These are phyloP conservation scores for Thraustotheca clavata DNA, from an alignment of 352 stramenopile species.

Conservation along the genomic window DNA sequence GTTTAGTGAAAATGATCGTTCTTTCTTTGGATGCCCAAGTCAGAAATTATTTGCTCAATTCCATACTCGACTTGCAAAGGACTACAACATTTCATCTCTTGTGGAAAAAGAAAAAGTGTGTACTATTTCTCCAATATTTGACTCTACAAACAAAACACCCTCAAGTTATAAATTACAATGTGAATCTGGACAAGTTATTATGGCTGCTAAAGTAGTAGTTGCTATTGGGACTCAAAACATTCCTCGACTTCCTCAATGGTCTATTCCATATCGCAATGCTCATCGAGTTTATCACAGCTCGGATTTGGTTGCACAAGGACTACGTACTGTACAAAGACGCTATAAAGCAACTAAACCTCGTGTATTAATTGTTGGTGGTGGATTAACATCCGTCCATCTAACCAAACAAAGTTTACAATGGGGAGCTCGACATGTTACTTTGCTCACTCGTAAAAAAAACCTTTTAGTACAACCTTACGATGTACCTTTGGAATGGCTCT, in stretches of 20 bases:
- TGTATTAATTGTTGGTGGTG: slow-evolving; percentile 10
- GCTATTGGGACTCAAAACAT: slow-evolving; percentile 12
- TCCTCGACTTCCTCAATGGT: not conserved
- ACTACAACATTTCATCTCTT: not conserved
- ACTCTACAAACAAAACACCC: not conserved
- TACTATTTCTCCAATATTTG: not conserved
- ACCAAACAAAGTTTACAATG: not conserved
- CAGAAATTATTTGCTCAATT: slow-evolving; percentile 9
- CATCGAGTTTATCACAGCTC: not conserved
- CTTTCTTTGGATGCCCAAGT: slow-evolving; percentile 13
- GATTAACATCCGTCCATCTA: slow-evolving; percentile 18
- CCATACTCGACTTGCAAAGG: not conserved
- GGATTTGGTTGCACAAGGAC: not conserved
- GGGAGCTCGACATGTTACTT: slow-evolving; percentile 5
- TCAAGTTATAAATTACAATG: not conserved
- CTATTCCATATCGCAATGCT: not conserved
- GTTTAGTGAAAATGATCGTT: slow-evolving; percentile 17
- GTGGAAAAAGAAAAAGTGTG: not conserved
- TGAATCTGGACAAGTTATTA: not conserved
- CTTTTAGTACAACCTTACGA: slow-evolving; percentile 18
- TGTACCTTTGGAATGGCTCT: slow-evolving; percentile 18
- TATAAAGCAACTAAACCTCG: not conserved
- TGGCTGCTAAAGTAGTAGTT: slow-evolving; percentile 11
- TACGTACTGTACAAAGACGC: not conserved
- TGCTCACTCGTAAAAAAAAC: not conserved